Percentiles rank a stretch among this genome's conserved stretches.
These are phyloP conservation scores for Pelargonium fulgidum DNA, from an alignment of 441 rosid species.

Conservation along the genomic window DNA sequence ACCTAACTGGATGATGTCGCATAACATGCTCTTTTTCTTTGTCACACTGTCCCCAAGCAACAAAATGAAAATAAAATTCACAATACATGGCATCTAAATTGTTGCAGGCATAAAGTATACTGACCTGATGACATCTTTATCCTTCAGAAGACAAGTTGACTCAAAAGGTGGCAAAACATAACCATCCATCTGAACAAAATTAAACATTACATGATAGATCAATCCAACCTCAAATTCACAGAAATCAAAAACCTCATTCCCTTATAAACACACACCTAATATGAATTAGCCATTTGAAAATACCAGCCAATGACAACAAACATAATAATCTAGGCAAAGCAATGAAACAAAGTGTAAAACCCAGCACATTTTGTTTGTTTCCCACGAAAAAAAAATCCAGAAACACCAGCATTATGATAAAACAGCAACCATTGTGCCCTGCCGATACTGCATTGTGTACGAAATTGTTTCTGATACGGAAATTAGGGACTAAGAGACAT, in stretches of 20 bases:
- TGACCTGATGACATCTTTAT: constrained; percentile 70
- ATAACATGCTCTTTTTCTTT: constrained; percentile 34
- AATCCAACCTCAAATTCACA: not conserved
- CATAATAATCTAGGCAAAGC: not conserved
- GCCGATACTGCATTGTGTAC: not conserved
- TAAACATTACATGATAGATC: not conserved
- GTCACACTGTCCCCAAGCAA: constrained; percentile 42
- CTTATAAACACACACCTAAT: not conserved
- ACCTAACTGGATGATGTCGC: constrained; percentile 27
- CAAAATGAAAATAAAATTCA: not conserved
- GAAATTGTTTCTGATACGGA: not conserved
- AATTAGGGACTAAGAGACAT: constrained; percentile 21
- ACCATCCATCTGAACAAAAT: constrained; percentile 75
- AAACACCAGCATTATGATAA: not conserved
- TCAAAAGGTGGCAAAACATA: constrained; percentile 82
- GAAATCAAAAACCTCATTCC: not conserved
- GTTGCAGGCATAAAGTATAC: constrained; percentile 18
- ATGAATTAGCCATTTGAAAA: not conserved
- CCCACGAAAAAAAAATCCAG: not conserved
- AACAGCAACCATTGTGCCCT: not conserved
- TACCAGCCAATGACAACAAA: too few relatives aligned
- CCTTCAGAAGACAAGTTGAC: constrained; percentile 59
- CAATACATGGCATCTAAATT: not conserved
- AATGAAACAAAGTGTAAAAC: not conserved
- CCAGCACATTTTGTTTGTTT: not conserved